Evolutionary conservation across 2,329 filamentous ascomycete species (phyloP), one percentile per base, ranked within the genome.

Genomic region (Neofusicoccum cordaticola): DNA sequence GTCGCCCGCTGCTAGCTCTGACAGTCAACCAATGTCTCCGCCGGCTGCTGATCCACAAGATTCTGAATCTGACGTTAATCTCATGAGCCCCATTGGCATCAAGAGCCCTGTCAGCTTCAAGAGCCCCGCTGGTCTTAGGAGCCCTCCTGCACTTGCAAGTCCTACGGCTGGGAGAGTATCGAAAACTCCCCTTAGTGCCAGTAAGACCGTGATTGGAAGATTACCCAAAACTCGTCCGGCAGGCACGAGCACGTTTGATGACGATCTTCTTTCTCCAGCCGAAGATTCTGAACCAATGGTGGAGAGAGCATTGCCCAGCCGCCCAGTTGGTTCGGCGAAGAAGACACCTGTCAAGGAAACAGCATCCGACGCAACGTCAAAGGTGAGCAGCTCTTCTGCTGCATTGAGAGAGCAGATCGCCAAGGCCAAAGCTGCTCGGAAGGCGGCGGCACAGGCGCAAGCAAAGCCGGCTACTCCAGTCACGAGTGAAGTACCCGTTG

Each of bases 401-500:
- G 89, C 93, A 0, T 79, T 99, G 13, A 87, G 95, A 39, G 92
- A 97, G 60, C 93, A 95, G 62, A 97, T 98, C 67, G 92, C 93
- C 42, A 94, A 93, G 71, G 94, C 95, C 0, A 96, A 94, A 73
- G 93, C 93, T 2, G 91, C 92, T 2, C 90, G 87, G 63, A 78
- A 72, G 66, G 73, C 68, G 19, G 66, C 3, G 37, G 37, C 37
- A 15, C 27, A 31, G 6, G 37, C 71, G 17, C 58, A 50, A 8
- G 37, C 58, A 31, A 65, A 66, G n/a, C 57, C 56, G 44, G 37
- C 62, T 17, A 35, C 34, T 11, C 51, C 51, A n/a, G 41, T 60
- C 8, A 51, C 48, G 12, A 61, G 53, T 34, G 64, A 67, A 17
- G 63, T 60, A n/a, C 42, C 68, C 4, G 70, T 68, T 27, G 72